Conservation (phyloP, 305 asterid genomes). For the Plantago lanceolata region DNA sequence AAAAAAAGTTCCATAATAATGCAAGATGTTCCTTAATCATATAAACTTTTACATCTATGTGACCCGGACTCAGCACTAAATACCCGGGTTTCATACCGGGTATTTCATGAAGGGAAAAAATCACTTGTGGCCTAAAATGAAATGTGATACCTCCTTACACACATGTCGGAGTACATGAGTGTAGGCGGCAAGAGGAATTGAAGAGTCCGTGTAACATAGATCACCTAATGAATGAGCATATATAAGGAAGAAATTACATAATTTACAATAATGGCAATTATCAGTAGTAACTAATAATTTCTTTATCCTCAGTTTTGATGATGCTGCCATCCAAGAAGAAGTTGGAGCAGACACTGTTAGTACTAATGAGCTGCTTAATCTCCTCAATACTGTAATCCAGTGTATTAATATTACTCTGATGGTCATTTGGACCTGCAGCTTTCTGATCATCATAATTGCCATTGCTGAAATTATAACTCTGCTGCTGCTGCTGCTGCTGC, state of each 20-base stretch:
- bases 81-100: too few species aligned
- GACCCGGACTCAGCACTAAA: too few species aligned
- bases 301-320: conserved; percentile 47
- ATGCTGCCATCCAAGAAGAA: conserved; percentile 39
- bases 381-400: conserved; percentile 60
- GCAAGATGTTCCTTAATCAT: not conserved
- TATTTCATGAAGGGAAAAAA: too few species aligned
- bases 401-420: conserved; percentile 26
- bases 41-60: conserved; percentile 2
- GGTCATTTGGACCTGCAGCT: conserved; percentile 17
- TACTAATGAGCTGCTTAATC: conserved; percentile 63
- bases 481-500: too few species aligned
- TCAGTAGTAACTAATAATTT: conserved; percentile 34
- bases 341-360: conserved; percentile 27
- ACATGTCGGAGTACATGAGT: too few species aligned
- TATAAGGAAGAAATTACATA: not conserved
- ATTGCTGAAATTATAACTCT: conserved; percentile 24
- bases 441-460: conserved; percentile 13
- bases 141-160: too few species aligned
- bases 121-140: too few species aligned
- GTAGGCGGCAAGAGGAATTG: too few species aligned
- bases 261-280: not conserved
- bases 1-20: conserved; percentile 2
- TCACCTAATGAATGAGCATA: not conserved
- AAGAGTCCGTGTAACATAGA: too few species aligned